phyloP scores from a whole-genome alignment of 148 eudicot species.

The Dianthus caryophyllus region DNA sequence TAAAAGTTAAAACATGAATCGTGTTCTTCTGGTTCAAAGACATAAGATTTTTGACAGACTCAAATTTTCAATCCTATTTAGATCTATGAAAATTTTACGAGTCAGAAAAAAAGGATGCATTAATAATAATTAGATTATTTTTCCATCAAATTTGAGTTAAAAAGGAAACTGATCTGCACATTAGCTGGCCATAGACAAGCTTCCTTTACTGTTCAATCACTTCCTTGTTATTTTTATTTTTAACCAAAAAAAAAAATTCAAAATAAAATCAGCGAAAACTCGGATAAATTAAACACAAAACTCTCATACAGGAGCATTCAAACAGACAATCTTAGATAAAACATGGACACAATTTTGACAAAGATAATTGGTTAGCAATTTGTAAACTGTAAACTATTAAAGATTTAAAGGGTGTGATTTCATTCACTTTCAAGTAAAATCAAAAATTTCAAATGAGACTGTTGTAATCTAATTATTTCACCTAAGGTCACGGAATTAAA shows the following conservation, averaged over 20 bases:
- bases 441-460: too few relatives aligned
- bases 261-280: not conserved
- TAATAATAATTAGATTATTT: not conserved
- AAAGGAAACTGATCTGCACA: not conserved
- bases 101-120: too few relatives aligned
- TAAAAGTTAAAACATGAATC: not conserved
- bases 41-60: not conserved
- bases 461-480: not conserved
- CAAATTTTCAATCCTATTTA: not conserved
- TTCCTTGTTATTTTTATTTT: not conserved
- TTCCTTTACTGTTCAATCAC: not conserved
- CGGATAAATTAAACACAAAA: not conserved
- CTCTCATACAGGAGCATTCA: not conserved
- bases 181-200: not conserved
- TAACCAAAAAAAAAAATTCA: not conserved
- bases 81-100: not conserved
- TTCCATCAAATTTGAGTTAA: not conserved
- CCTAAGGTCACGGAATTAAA: not conserved
- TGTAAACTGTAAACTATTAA: too few relatives aligned
- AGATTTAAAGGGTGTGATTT: too few relatives aligned
- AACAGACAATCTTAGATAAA: not conserved
- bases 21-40: slow-evolving; percentile 1
- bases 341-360: not conserved
- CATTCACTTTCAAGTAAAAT: too few relatives aligned
- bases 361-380: slow-evolving; percentile 2